Base-by-base conservation (phyloP, 345 rosid species). In the Sisymbrium irio region DNA sequence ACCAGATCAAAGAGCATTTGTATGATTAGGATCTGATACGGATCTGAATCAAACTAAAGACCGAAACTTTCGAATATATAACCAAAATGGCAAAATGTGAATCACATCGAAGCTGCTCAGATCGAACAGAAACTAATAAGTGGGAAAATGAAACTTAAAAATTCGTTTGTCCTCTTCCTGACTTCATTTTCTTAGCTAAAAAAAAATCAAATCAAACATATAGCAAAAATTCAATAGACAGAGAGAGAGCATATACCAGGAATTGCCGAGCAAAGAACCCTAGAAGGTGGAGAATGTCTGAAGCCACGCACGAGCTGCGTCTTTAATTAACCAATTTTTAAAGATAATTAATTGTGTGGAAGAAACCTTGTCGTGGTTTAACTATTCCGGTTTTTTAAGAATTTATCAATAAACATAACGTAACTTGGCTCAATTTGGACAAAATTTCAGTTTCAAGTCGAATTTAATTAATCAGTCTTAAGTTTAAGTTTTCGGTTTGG, bases 211-310 rank as follows among this genome's bases (percentile, higher is more conserved):
- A 56, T 4, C 9, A 44, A 59, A 59, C 25, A 30, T 36, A 22
- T 9, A 27, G 30, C 40, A 58, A 53, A 47, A 6, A 55, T 55
- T 22, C 30, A 12, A 35, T 25, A 57, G 54, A 50, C 39, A 75
- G 64, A 35, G 45, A 35, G 45, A 69, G 27, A 62, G 30, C 65
- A 41, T 51, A 9, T 69, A 69, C 78, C 78, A 5, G 42, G 45
- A 74, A 25, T 44, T 62, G 57, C 70, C 18, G 50, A 44, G 74
- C 33, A 36, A 53, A 17, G 28, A 62, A 53, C 32, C 51, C 40
- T 62, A 69, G 71, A 62, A 70, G 66, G 28, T 69, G 66, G 32
- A 62, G 51, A 63, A 19, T 76, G 66, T 63, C 76, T 54, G 65
- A 55, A 63, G 42, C 53, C 46, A 63, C 61, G 45, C 61, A 69